Evolutionary conservation across 192 early-diverging fungal genomes (phyloP).

Genomic region (Podila epigama): DNA sequence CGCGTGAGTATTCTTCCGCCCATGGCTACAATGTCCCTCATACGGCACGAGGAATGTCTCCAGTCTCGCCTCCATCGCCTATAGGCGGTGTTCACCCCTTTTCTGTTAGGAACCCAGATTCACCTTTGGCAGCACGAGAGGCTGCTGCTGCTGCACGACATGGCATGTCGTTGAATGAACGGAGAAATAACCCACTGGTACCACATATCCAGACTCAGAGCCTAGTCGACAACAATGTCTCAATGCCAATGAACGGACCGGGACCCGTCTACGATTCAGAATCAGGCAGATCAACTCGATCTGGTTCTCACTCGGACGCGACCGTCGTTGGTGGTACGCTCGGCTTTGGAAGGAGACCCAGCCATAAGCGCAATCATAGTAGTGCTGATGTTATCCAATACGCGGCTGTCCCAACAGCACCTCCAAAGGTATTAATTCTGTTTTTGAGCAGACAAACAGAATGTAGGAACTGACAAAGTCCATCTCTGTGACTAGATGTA

Average conservation of each 20-base stretch:
- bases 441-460: too few relatives aligned
- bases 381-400: slow-evolving; percentile 48
- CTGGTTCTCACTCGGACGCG: slow-evolving; percentile 21
- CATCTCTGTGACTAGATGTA: too few relatives aligned
- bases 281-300: neutral
- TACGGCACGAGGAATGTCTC: slow-evolving; percentile 34
- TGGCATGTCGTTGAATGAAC: slow-evolving; percentile 32
- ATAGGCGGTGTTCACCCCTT: slow-evolving; percentile 17
- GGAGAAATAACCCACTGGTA: slow-evolving; percentile 37
- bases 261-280: slow-evolving; percentile 7
- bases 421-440: slow-evolving; percentile 11
- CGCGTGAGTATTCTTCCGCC: slow-evolving; percentile 30
- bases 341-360: slow-evolving; percentile 29
- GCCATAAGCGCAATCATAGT: slow-evolving; percentile 45
- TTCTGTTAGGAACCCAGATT: slow-evolving; percentile 6
- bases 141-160: slow-evolving; percentile 8
- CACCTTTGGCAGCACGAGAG: slow-evolving; percentile 1
- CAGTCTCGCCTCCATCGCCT: slow-evolving; percentile 39
- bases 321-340: slow-evolving; percentile 42
- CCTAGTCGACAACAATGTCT: slow-evolving; percentile 6
- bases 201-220: slow-evolving; percentile 42
- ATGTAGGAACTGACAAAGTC: too few relatives aligned
- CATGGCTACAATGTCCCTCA: slow-evolving; percentile 45
- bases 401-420: slow-evolving; percentile 3
- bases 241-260: slow-evolving; percentile 7